These are phyloP conservation scores for Elongisporangium undulatum DNA, from an alignment of 352 stramenopile species.

Conservation along the genomic window DNA sequence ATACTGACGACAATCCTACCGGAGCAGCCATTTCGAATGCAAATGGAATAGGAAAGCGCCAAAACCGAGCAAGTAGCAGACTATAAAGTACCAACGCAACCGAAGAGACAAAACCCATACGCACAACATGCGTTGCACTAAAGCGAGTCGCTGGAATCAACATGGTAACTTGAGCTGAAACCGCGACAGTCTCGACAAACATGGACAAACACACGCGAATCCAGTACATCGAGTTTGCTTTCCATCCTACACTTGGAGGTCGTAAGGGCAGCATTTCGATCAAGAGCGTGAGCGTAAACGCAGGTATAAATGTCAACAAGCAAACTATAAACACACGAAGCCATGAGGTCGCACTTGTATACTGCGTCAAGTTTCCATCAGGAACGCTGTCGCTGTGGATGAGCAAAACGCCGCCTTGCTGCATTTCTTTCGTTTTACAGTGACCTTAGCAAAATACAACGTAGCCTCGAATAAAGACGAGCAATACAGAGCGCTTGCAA, in stretches of 20 bases:
- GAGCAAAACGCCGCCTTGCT: no score
- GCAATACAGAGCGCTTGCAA: no score
- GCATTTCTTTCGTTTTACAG: no score
- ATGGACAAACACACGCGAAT: conserved; percentile 5
- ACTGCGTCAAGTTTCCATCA: no score
- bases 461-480: no score
- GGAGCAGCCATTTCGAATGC: no score
- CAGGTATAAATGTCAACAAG: conserved; percentile 5
- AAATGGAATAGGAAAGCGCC: no score
- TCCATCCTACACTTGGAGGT: conserved; percentile 5
- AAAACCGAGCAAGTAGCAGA: no score
- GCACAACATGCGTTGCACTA: neutral
- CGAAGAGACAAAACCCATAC: neutral
- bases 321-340: conserved; percentile 6
- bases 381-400: no score
- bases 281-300: conserved; percentile 3
- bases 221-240: conserved; percentile 11
- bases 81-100: no score
- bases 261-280: conserved; percentile 10
- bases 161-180: neutral
- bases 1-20: no score
- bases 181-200: neutral
- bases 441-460: no score
- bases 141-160: conserved; percentile 1
- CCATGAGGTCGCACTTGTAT: conserved; percentile 6